Evolutionary conservation across 1,284 basidiomycete species (phyloP).

Genomic region (Rhizoctonia solani): DNA sequence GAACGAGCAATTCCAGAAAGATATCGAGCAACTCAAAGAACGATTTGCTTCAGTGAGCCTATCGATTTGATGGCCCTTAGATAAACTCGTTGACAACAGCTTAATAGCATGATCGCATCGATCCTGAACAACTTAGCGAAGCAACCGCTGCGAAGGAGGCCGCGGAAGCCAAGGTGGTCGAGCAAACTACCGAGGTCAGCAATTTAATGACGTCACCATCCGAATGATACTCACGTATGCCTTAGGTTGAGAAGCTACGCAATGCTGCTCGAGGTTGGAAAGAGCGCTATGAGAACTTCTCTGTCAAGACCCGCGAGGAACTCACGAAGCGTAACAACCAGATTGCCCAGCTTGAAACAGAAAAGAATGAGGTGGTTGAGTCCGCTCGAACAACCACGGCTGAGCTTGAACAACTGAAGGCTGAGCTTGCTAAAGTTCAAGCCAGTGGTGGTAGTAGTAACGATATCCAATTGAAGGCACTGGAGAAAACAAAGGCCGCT

Average conservation of each 20-base stretch:
- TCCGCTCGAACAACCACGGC: constrained; percentile 31
- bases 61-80: constrained; percentile 16
- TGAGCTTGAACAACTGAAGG: constrained; percentile 82
- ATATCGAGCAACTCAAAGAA: constrained; percentile 83
- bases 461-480: constrained; percentile 29
- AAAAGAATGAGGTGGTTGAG: constrained; percentile 39
- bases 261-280: constrained; percentile 24
- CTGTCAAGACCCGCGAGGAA: constrained; percentile 1
- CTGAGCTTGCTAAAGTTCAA: constrained; percentile 63
- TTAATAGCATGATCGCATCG: constrained; percentile 79
- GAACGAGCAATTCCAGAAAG: constrained; percentile 73
- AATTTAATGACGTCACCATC: background rate
- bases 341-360: constrained; percentile 43
- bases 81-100: constrained; percentile 2
- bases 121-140: constrained; percentile 58
- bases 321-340: constrained; percentile 31
- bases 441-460: constrained; percentile 41
- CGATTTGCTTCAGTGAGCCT: constrained; percentile 80
- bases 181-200: constrained; percentile 4
- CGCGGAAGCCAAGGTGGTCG: constrained; percentile 1
- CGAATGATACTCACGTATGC: background rate
- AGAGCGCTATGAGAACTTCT: constrained; percentile 29
- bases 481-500: constrained; percentile 44
- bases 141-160: constrained; percentile 26
- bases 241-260: constrained; percentile 19